Base-by-base conservation (phyloP, 768 basidiomycete species). In the Russula abietina region DNA sequence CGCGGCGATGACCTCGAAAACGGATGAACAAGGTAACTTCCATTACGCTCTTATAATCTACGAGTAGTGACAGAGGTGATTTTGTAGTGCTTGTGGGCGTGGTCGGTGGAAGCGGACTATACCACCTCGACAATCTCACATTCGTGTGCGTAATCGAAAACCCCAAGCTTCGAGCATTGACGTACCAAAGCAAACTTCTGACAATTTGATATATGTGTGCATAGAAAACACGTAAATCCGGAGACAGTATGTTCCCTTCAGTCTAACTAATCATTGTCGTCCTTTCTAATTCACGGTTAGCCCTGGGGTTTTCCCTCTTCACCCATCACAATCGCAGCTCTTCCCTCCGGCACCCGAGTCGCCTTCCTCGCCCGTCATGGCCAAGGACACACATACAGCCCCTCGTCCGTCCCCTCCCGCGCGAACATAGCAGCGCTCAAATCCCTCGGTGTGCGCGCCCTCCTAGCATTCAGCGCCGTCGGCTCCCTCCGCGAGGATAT, bases 381-480 rank as follows among this genome's bases (percentile, higher is more conserved):
- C 16, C 71, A 73, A n/a, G 81, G 83, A 11, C 96, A 98, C 77
- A 80, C 76, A 65, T 83, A 93, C 74, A 71, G 81, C 17, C 96
- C 96, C 2, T 89, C 93, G 7, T 72, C 81, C 38, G 89, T 98
- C 9, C 94, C 94, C 52, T 75, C 80, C 0, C 86, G 91, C 56
- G 96, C 96, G 66, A 99, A 98, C 80, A 93, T 98, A 70, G 89
- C 95, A 32, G 96, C 95, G 0, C 81, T 98, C 71, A 98, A 98
- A 75, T 87, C 85, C 46, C 80, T 98, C 68, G 96, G 96, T 46
- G 90, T 93, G 9, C 83, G 87, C 66, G 91, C 86, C 54, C 84
- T 98, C 72, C 79, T 98, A 67, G 93, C 94, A 8, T 98, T 98
- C 81, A 91, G 89, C 41, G 95, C 96, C 19, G 96, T 98, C 50